Evolutionary conservation across 148 eudicot species (phyloP).

Genomic region (Pouteria glomerata): DNA sequence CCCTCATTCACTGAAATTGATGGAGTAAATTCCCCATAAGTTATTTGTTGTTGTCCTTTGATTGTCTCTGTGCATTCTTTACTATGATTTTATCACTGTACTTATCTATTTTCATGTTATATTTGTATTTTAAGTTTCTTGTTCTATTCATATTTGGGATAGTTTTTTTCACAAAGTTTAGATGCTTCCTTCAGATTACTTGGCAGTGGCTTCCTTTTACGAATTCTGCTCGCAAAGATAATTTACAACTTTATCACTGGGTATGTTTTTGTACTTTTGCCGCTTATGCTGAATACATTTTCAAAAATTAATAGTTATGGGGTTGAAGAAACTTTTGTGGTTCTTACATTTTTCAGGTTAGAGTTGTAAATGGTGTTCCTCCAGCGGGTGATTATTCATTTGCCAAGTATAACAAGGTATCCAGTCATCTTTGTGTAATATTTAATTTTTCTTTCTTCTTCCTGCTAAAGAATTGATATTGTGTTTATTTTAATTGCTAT

Average conservation of each 20-base stretch:
- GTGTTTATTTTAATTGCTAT: neutral
- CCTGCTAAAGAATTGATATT: too few species aligned
- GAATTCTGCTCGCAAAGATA: slow-evolving; percentile 37
- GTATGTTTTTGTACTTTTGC: neutral
- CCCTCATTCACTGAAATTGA: neutral
- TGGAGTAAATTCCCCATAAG: neutral
- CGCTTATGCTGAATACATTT: neutral
- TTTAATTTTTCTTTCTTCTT: too few species aligned
- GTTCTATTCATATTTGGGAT: neutral
- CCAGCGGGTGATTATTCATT: slow-evolving; percentile 94
- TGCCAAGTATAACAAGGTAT: slow-evolving; percentile 90
- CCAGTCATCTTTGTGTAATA: slow-evolving; percentile 77
- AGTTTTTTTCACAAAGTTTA: neutral
- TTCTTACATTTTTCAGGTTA: slow-evolving; percentile 45
- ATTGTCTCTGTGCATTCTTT: too few species aligned
- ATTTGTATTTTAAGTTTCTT: neutral
- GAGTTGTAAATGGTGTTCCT: slow-evolving; percentile 88
- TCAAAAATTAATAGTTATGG: neutral
- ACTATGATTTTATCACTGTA: neutral
- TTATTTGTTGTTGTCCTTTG: too few species aligned
- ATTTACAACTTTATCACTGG: slow-evolving; percentile 10
- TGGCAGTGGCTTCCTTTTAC: slow-evolving; percentile 97
- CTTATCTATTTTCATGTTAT: neutral
- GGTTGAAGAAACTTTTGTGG: neutral
- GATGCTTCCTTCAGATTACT: slow-evolving; percentile 47